These are phyloP conservation scores for Gastrolobium bilobum DNA, from an alignment of 306 rosid species.

Conservation along the genomic window DNA sequence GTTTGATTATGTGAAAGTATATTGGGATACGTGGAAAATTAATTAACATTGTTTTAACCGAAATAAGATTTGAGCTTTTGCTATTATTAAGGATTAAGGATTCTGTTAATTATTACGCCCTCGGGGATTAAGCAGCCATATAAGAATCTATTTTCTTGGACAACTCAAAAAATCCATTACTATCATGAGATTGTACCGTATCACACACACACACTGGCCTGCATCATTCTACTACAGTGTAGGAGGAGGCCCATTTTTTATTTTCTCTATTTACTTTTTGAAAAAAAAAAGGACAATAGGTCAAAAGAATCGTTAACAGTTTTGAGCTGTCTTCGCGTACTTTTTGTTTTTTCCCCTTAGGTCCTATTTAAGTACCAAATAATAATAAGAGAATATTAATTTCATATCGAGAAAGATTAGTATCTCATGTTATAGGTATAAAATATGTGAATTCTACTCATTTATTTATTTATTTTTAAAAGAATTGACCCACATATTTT, in stretches of 20 bases:
- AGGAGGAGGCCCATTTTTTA: not conserved
- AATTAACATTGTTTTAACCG: not conserved
- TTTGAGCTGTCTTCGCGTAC: not conserved
- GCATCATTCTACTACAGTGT: slow-evolving; percentile 36
- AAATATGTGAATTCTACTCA: too few relatives aligned
- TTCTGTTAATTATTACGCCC: slow-evolving; percentile 43
- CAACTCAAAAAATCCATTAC: slow-evolving; percentile 45
- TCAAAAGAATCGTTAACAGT: slow-evolving; percentile 4
- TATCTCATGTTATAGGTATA: too few relatives aligned
- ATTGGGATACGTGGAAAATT: slow-evolving; percentile 4
- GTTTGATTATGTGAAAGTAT: not conserved
- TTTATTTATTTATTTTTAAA: not conserved
- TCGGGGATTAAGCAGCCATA: slow-evolving; percentile 12
- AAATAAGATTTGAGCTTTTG: not conserved
- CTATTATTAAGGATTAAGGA: slow-evolving; percentile 25
- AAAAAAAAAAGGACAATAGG: not conserved
- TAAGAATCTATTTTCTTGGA: slow-evolving; percentile 42
- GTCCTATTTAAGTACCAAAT: not conserved
- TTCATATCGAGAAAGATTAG: too few relatives aligned
- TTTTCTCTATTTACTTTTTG: not conserved
- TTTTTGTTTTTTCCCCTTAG: not conserved
- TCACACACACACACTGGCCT: slow-evolving; percentile 28
- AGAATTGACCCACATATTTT: not conserved
- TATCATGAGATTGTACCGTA: slow-evolving; percentile 38
- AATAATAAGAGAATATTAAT: too few relatives aligned